Evolutionary conservation across 164 flowering plant genomes (phyloP), one percentile per base, ranked within the genome.

Genomic region (Tetracentron sinense): DNA sequence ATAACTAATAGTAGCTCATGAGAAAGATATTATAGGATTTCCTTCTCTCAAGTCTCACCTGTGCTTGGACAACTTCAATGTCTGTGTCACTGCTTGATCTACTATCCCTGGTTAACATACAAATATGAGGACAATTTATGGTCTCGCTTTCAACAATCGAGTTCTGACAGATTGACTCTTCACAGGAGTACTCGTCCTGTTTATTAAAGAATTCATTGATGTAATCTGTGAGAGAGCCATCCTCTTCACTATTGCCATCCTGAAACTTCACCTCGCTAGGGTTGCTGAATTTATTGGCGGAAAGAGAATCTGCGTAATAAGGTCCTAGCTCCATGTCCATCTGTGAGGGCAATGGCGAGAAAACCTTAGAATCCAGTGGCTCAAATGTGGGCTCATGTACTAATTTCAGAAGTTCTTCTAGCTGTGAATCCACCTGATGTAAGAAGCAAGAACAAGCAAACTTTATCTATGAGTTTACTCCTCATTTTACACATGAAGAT

Each of bases 41-140:
- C 21, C 21, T 17, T 26, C 4, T 33, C 4, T 33, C n/a, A 33
- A 33, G 8, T 12, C 64, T 61, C 58, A 77, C 81, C 77, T 72
- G 78, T 21, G 28, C 22, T 25, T 61, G 74, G 22, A 48, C 33
- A 55, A 66, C 55, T 68, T 72, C 79, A 11, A 60, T 66, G 58
- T 75, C 78, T 46, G 75, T 70, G 27, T 71, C 78, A 68, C 81
- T 67, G 69, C 68, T 53, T 19, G 77, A 74, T 57, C 62, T 74
- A 64, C 61, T 56, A 6, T 63, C 76, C 67, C 67, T 65, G 14
- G 33, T 21, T 22, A 63, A 1, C 21, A 17, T 22, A 23, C 22
- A 8, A 35, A 61, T 12, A 21, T 27, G 23, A 57, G 33, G 29
- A 50, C 26, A 54, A 28, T 22, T n/a, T 7, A 25, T 15, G 23